A percentile compares a stretch with the other conserved stretches of the same genome.
These are phyloP conservation scores for Boletus coccyginus DNA, from an alignment of 768 basidiomycete species.

Conservation along the genomic window DNA sequence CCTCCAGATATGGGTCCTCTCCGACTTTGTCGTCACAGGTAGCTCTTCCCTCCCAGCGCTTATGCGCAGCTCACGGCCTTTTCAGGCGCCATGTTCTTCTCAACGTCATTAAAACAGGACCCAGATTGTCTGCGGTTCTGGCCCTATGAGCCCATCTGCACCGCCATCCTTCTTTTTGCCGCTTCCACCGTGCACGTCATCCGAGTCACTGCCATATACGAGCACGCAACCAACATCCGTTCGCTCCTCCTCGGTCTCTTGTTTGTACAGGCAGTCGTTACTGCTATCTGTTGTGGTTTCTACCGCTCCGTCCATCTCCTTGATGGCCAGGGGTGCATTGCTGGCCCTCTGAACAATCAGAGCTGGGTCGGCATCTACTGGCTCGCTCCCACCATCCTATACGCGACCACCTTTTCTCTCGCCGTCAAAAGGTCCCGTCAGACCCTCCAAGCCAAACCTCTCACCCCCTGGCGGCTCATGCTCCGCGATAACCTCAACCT, in stretches of 20 bases:
- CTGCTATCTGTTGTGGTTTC: constrained; percentile 75
- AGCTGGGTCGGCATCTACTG: constrained; percentile 85
- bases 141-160: constrained; percentile 85
- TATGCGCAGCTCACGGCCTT: neutral
- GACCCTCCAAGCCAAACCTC: constrained; percentile 40
- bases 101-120: constrained; percentile 59
- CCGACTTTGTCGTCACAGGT: constrained; percentile 79
- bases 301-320: constrained; percentile 75
- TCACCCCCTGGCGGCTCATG: constrained; percentile 82
- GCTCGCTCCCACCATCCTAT: constrained; percentile 72
- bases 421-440: constrained; percentile 23
- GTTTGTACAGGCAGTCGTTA: constrained; percentile 66
- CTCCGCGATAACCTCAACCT: constrained; percentile 87
- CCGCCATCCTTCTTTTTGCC: constrained; percentile 71
- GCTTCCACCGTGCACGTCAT: constrained; percentile 74
- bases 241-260: constrained; percentile 55
- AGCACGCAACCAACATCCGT: constrained; percentile 53
- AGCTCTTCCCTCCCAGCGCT: constrained; percentile 11
- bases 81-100: constrained; percentile 80
- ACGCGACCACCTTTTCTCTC: constrained; percentile 31
- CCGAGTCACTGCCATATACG: constrained; percentile 76
- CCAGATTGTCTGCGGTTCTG: constrained; percentile 65
- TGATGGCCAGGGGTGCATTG: constrained; percentile 82
- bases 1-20: constrained; percentile 71
- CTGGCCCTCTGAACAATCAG: constrained; percentile 64